phyloP scores from a whole-genome alignment of 345 rosid species.

The Melaleuca alternifolia region DNA sequence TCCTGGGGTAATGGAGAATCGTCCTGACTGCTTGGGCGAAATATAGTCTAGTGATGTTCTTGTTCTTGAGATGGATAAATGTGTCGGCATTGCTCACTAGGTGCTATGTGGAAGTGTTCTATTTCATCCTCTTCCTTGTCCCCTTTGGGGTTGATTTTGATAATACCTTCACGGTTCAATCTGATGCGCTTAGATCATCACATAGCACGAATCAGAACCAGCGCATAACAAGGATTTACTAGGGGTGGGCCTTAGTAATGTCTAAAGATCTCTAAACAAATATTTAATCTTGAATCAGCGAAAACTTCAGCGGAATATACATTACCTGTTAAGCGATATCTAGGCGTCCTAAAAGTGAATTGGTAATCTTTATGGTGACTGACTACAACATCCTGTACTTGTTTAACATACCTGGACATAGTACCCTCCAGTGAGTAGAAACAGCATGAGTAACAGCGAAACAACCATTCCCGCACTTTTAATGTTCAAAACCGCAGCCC shows the following conservation, averaged over 20 bases:
- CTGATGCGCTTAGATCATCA: neutral
- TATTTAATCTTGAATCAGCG: neutral
- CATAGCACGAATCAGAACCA: neutral
- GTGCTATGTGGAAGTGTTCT: neutral
- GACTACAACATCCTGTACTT: neutral
- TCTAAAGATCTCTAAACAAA: neutral
- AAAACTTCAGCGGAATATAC: no score
- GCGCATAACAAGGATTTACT: neutral
- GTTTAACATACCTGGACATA: conserved; percentile 62
- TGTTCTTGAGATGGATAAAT: neutral
- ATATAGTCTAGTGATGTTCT: neutral
- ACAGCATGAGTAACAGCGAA: conserved; percentile 72
- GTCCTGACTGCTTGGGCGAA: neutral
- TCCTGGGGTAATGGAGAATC: neutral
- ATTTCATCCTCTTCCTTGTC: neutral
- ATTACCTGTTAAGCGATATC: neutral
- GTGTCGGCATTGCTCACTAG: neutral
- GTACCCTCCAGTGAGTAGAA: conserved; percentile 96
- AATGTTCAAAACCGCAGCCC: conserved; percentile 82
- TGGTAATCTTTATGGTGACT: neutral
- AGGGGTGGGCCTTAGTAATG: neutral
- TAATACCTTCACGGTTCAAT: neutral
- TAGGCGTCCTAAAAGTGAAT: neutral
- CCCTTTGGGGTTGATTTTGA: neutral
- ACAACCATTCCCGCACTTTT: conserved; percentile 91